Evolutionary conservation across 2,329 filamentous ascomycete genomes (phyloP), one percentile per base, ranked within the genome.

Genomic region (Ustulina deusta): DNA sequence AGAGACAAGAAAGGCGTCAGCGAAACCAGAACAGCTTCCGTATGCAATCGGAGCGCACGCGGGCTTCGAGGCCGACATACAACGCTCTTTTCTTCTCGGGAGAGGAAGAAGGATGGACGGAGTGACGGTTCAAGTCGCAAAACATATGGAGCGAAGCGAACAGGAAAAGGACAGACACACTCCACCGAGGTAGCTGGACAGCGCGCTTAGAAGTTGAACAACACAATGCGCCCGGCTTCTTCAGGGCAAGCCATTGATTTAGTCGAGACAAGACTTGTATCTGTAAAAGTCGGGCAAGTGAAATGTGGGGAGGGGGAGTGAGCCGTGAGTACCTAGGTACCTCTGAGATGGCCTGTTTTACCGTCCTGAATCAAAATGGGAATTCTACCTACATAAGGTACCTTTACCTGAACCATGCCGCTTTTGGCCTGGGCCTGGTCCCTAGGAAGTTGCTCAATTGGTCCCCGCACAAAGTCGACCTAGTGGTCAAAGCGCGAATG

Each of bases 91-190:
- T 56, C 40, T 51, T 15, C 20, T 29, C 36, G 22, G 40, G 22
- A 32, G 27, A 36, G 46, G 27, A 55, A 46, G 49, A 42, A 57
- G 25, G 25, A 49, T 27, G 38, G 22, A 59, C 11, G 13, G 32
- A 48, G 25, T 32, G 36, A 46, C 2, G 20, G 25, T 29, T 13
- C 9, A 10, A n/a, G 63, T 44, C 29, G 34, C 49, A 48, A 40
- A 58, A 22, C 58, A 66, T 51, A 40, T 49, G 55, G 38, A 61
- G 46, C 48, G 44, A 60, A 63, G 55, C 49, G 55, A 63, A 66
- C 29, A 54, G 40, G 42, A 48, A 64, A 61, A 57, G 25, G 56
- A 64, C 57, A n/a, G 56, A 34, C 25, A 56, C 54, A 54, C 36
- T 34, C 34, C 52, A 42, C 57, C 46, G 22, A 36, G 17, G 34